phyloP scores from a whole-genome alignment of 2,329 filamentous ascomycete species.

The Nigrospora oryzae region DNA sequence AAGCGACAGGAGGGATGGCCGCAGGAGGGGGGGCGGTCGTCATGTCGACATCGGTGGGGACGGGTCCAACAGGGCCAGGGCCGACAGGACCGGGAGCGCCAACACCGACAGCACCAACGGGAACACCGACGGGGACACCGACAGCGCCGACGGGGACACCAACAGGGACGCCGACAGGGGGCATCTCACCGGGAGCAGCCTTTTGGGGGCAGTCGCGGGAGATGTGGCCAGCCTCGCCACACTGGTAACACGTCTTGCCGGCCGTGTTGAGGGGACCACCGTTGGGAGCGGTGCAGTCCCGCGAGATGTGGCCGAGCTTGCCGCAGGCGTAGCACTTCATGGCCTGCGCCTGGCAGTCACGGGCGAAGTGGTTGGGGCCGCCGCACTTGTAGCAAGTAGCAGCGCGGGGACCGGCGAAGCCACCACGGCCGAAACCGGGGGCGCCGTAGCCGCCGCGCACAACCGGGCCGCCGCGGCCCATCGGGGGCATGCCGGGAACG shows the following conservation, averaged over 20 bases:
- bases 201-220: constrained; percentile 87
- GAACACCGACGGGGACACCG: neutral
- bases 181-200: constrained; percentile 42
- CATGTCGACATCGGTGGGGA: constrained; percentile 16
- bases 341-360: constrained; percentile 95
- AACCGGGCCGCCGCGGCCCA: constrained; percentile 58
- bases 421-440: constrained; percentile 58
- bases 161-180: neutral
- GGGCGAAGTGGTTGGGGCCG: constrained; percentile 94
- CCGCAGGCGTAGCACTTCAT: constrained; percentile 99
- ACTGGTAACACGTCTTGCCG: constrained; percentile 98
- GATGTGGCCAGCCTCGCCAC: constrained; percentile 91
- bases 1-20: constrained; percentile 21
- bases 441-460: constrained; percentile 65
- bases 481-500: constrained; percentile 14
- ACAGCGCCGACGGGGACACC: neutral
- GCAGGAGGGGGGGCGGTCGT: constrained; percentile 10
- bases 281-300: constrained; percentile 93
- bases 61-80: neutral
- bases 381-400: constrained; percentile 70
- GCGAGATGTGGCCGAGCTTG: constrained; percentile 88
- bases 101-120: neutral
- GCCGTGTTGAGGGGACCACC: constrained; percentile 91
- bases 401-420: constrained; percentile 60
- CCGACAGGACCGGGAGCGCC: neutral